phyloP scores from a whole-genome alignment of 2,329 filamentous ascomycete species.

The Talaromyces atroroseus region DNA sequence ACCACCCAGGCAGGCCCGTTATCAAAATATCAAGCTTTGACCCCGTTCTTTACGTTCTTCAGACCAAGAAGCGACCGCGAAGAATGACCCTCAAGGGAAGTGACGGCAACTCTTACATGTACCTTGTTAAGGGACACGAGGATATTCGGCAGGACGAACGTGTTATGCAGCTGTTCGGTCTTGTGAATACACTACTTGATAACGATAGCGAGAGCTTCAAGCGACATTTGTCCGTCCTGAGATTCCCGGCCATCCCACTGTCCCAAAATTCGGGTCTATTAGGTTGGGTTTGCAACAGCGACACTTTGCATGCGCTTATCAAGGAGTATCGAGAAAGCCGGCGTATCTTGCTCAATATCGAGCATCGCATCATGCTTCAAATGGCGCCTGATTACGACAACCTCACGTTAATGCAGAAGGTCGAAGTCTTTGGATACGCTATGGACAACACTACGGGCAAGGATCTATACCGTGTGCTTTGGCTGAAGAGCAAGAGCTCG shows the following conservation, averaged over 20 bases:
- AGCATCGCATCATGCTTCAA: conserved; percentile 98
- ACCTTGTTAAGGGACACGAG: conserved; percentile 95
- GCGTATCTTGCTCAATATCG: conserved; percentile 97
- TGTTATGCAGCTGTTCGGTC: conserved; percentile 97
- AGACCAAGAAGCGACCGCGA: conserved; percentile 90
- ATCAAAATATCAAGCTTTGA: conserved; percentile 88
- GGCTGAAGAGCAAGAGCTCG: conserved; percentile 97
- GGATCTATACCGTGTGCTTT: conserved; percentile 93
- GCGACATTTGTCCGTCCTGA: conserved; percentile 90
- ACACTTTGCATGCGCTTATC: conserved; percentile 94
- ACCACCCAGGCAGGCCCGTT: conserved; percentile 71
- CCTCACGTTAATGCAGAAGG: conserved; percentile 98
- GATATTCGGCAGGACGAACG: conserved; percentile 98
- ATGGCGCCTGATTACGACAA: conserved; percentile 99
- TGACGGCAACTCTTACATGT: conserved; percentile 81
- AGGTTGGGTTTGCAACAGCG: conserved; percentile 95
- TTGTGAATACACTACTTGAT: conserved; percentile 90
- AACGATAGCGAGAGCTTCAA: conserved; percentile 97
- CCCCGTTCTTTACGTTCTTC: conserved; percentile 82
- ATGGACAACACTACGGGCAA: conserved; percentile 99
- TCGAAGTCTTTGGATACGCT: conserved; percentile 98
- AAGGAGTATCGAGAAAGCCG: conserved; percentile 94
- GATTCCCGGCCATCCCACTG: conserved; percentile 92
- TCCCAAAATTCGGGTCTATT: conserved; percentile 94
- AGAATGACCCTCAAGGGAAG: conserved; percentile 85